Evolutionary conservation across 2,329 filamentous ascomycete genomes (phyloP).

Genomic region (Cyanodermella asteris): DNA sequence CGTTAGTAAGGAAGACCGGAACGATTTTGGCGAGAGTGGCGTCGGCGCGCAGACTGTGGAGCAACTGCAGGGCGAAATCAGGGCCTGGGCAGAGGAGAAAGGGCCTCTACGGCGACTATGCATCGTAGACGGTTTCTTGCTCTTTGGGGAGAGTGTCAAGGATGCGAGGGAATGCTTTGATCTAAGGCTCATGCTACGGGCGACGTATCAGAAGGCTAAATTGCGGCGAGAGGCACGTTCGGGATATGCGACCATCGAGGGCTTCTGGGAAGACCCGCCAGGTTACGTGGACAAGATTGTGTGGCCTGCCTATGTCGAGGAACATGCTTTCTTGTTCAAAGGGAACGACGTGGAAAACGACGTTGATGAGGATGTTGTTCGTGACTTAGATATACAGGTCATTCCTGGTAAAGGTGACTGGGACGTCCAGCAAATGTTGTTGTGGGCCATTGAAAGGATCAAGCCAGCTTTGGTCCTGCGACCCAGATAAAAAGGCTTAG

Average conservation of each 20-base stretch:
- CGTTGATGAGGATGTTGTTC: slow-evolving; percentile 26
- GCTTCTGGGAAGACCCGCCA: slow-evolving; percentile 87
- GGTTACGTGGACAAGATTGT: slow-evolving; percentile 88
- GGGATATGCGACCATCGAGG: slow-evolving; percentile 35
- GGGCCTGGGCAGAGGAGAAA: slow-evolving; percentile 6
- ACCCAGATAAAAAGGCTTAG: too few species aligned
- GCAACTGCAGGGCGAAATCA: slow-evolving; percentile 11
- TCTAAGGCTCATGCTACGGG: slow-evolving; percentile 56
- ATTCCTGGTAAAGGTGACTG: too few species aligned
- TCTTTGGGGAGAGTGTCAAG: slow-evolving; percentile 42
- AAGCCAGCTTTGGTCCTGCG: too few species aligned
- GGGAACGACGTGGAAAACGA: slow-evolving; percentile 40
- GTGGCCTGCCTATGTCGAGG: slow-evolving; percentile 78
- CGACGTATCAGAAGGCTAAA: slow-evolving; percentile 32
- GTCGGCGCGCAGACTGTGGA: slow-evolving; percentile 12
- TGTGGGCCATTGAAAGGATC: too few species aligned
- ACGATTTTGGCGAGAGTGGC: slow-evolving; percentile 25
- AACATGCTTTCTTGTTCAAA: slow-evolving; percentile 64
- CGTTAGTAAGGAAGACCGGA: slow-evolving; percentile 36
- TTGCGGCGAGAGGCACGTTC: slow-evolving; percentile 18
- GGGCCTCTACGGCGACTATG: slow-evolving; percentile 25
- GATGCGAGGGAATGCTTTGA: slow-evolving; percentile 38
- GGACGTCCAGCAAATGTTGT: too few species aligned
- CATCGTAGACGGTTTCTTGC: slow-evolving; percentile 71
- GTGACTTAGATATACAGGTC: too few species aligned